Base-by-base conservation (phyloP, 441 rosid genomes). In the Omphalea diandra region DNA sequence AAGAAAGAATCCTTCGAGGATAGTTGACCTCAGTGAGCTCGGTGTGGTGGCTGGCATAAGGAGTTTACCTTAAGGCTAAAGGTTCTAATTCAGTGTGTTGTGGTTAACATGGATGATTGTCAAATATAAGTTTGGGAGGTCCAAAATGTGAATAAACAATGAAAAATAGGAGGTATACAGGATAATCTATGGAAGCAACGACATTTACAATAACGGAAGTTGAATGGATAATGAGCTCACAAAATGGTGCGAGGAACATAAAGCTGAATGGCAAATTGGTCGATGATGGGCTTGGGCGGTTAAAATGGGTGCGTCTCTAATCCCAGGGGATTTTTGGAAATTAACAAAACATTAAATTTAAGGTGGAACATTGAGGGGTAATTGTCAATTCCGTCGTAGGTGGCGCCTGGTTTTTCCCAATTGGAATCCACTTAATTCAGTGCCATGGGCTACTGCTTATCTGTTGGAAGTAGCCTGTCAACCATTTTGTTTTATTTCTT, bases 101-200 rank as follows among this genome's bases (percentile, higher is more conserved):
- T 46, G 40, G 52, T 67, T n/a, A 47, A 62, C 53, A 43, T 71
- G 35, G 61, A 24, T 27, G 63, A 38, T 66, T 26, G 17, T 22
- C 41, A 12, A 33, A 32, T 59, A 36, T 44, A 55, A 66, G 56
- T 40, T 49, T 11, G 61, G 46, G 59, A 49, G 17, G 78, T 44
- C 41, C 41, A 38, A 33, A 31, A 44, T 24, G 7, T 17, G 31
- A 65, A 31, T n/a, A 18, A 22, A 40, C 11, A 31, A 38, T 2
- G 36, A 20, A 41, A 56, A 54, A n/a, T 12, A 36, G 10, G 17
- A 18, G 60, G 11, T 15, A 29, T n/a, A 24, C 27, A 31, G 36
- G 65, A 52, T n/a, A 12, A 38, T 18, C 44, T 1, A 18, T 12
- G 35, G 10, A 24, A 58, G 14, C 29, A 20, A 20, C 24, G 14